Conservation (phyloP, 805 yeast genomes). For the Saitoella complicata region DNA sequence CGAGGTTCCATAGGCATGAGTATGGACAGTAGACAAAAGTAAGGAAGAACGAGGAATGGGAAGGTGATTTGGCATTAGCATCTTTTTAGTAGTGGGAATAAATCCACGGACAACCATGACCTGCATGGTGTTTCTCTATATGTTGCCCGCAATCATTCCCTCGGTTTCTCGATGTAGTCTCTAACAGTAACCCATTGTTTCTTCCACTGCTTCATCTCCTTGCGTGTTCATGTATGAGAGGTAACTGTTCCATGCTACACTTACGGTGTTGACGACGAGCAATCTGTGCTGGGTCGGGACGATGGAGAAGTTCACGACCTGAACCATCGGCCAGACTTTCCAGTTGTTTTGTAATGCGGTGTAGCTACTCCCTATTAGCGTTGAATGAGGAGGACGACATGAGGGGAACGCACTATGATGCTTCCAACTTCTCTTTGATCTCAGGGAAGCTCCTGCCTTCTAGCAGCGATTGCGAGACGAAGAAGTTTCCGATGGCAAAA, state of each 20-base stretch:
- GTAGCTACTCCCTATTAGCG: slow-evolving; percentile 27
- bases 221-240: slow-evolving; percentile 28
- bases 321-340: slow-evolving; percentile 70
- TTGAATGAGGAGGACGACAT: slow-evolving; percentile 17
- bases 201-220: neutral
- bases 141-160: too few species aligned
- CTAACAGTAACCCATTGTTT: too few species aligned
- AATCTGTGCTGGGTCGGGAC: slow-evolving; percentile 29
- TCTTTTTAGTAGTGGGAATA: too few species aligned
- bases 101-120: too few species aligned
- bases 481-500: slow-evolving; percentile 50
- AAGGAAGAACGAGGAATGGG: too few species aligned
- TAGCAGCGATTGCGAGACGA: slow-evolving; percentile 45
- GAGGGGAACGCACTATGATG: slow-evolving; percentile 28
- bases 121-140: too few species aligned
- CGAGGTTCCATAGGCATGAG: neutral
- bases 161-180: too few species aligned
- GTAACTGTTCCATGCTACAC: slow-evolving; percentile 74
- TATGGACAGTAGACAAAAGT: neutral
- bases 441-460: slow-evolving; percentile 34
- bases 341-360: slow-evolving; percentile 30
- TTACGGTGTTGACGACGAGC: slow-evolving; percentile 49
- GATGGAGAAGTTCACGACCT: slow-evolving; percentile 41
- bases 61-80: too few species aligned
- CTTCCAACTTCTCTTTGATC: slow-evolving; percentile 20